Evolutionary conservation across 352 stramenopile species (phyloP), one percentile per base, ranked within the genome.

Genomic region (Phytophthora idaei): DNA sequence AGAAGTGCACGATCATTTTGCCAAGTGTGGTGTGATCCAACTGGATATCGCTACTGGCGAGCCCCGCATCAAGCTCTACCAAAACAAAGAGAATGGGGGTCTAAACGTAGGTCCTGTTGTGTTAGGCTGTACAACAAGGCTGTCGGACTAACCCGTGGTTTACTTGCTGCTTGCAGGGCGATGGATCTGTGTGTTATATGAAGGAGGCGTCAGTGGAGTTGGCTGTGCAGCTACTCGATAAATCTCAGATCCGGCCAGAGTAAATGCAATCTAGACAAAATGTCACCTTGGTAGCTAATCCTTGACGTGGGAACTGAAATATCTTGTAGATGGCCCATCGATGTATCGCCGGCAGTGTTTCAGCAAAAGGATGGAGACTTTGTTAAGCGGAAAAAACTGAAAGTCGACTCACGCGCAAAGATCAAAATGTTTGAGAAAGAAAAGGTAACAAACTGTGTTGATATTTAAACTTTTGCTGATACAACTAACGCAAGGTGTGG

Each of bases 21-120:
- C 73, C 53, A 98, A 98, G 68, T 97, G 88, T 41, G 97, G 97
- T 8, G 90, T 99, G 34, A 88, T 99, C 48, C 96, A 98, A 71
- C 84, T 96, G 25, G 96, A 98, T 79, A 93, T 98, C 50, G 79
- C 90, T 42, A 97, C 90, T 12, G 82, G 97, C 48, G 80, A 95
- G 54, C 96, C 95, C 8, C 97, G 97, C 53, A 97, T 99, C 64
- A 99, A 99, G 67, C 72, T 99, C 4, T 99, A 99, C 76, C 60
- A 83, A 49, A 83, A 95, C 73, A 95, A 96, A 61, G 77, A 94
- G 32, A 80, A 79, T 32, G 93, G 89, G 10, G 76, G 84, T 3
- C 69, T 97, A 10, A 99, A 99, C 46, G 87, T 95, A 77, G 34
- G 83, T 74, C 0, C 34, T 46, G 8, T 3, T 31, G 12, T 11